Base-by-base conservation (phyloP, 345 rosid genomes). In the Brassica nigra region DNA sequence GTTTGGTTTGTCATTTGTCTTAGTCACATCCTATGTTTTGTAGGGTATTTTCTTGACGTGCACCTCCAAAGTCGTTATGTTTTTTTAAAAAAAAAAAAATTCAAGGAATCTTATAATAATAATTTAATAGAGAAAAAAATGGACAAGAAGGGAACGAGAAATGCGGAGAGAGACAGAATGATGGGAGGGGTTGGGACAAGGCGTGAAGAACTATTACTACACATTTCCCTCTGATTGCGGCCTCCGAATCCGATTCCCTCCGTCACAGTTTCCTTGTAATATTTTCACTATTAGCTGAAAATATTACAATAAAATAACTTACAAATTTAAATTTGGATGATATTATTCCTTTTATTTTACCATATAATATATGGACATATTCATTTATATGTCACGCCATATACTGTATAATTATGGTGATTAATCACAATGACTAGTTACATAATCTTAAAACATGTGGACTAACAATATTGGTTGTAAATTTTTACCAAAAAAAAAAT, bases 171-270 rank as follows among this genome's bases (percentile, higher is more conserved):
- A 76, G 84, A 81, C 77, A 81, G 76, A 76, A 72, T 71, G 84
- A 76, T 76, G 77, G 78, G 62, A 67, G 66, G 15, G 59, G 36
- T 58, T 5, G 83, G 34, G 83, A 80, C 79, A 71, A 71, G 73
- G 78, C 77, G 84, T 76, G 70, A 58, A 10, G 55, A 63, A 4
- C 55, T 70, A 75, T 70, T 4, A 80, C 58, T 31, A 42, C 62
- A 65, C 18, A 49, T 52, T 75, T 57, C n/a, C 83, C 83, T 80
- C 64, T 80, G 73, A 80, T 80, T 80, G 83, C 83, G 83, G 72
- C 39, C 29, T 73, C 62, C 81, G 20, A 30, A 30, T 62, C 66
- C 66, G 66, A 62, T 28, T 52, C 64, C 62, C 59, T 58, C 74
- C 33, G 1, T 36, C 57, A 52, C 57, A 52, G 54, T 44, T 52